These are phyloP conservation scores for Cyberlindnera maritima DNA, from an alignment of 805 yeast species.

Conservation along the genomic window DNA sequence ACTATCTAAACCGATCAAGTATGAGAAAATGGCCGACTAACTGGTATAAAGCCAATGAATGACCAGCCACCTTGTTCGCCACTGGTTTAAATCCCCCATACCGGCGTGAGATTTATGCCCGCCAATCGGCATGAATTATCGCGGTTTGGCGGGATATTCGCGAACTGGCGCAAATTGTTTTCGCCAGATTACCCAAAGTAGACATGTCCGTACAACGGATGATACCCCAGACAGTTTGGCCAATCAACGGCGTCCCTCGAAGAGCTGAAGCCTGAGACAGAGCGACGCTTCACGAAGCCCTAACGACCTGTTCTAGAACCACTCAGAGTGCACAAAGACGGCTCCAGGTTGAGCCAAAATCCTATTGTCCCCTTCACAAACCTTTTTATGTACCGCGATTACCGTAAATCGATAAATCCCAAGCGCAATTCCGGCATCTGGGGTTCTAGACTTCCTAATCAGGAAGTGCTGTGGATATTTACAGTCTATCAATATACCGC, in stretches of 20 bases:
- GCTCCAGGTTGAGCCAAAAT: neutral
- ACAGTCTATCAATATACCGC: too few species aligned
- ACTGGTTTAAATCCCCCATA: neutral
- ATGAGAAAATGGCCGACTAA: too few species aligned
- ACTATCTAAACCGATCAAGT: too few species aligned
- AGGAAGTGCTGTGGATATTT: neutral
- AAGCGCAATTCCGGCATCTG: neutral
- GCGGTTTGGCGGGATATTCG: neutral
- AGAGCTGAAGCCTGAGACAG: too few species aligned
- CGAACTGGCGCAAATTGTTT: neutral
- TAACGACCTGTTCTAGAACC: neutral
- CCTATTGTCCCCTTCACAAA: neutral
- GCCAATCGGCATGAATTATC: neutral
- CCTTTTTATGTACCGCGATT: neutral
- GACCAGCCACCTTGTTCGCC: neutral
- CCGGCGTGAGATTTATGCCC: neutral
- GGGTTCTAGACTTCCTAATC: conserved; percentile 1
- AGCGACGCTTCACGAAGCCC: too few species aligned
- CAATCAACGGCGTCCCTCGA: too few species aligned
- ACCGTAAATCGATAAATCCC: neutral
- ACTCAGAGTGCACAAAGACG: neutral
- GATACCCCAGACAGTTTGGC: too few species aligned
- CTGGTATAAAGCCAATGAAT: neutral
- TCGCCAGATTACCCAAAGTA: neutral
- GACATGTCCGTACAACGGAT: too few species aligned